These are phyloP conservation scores for Saccharomyces hybrid DNA, from an alignment of 1,139 yeast genomes.

Conservation along the genomic window DNA sequence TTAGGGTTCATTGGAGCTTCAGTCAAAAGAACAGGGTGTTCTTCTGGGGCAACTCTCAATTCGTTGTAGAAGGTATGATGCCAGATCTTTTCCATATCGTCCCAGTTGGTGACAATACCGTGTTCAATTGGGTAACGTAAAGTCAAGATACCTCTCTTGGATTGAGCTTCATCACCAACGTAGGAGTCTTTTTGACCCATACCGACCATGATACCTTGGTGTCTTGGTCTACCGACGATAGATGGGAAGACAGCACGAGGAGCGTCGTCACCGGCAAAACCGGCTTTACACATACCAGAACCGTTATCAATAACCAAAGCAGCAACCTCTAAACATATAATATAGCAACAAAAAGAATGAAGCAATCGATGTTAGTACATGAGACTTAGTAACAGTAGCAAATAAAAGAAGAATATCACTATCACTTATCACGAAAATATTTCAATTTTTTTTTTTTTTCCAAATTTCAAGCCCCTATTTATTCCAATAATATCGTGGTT, in stretches of 20 bases:
- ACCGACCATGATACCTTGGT: constrained; percentile 99
- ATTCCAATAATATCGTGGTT: neutral
- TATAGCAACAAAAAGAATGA: neutral
- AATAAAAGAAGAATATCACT: neutral
- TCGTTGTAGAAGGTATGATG: constrained; percentile 97
- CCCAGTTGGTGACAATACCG: constrained; percentile 99
- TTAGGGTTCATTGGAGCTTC: constrained; percentile 99
- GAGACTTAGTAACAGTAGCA: neutral
- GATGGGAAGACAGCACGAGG: constrained; percentile 99
- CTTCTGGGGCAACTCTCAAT: constrained; percentile 97
- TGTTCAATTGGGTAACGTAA: constrained; percentile 99
- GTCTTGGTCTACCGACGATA: constrained; percentile 99
- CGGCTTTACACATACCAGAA: constrained; percentile 99
- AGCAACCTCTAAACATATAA: constrained; percentile 29
- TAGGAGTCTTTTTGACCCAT: constrained; percentile 99
- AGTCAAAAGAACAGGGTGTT: constrained; percentile 94
- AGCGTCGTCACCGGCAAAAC: constrained; percentile 99
- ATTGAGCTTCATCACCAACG: constrained; percentile 99
- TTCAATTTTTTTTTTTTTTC: neutral
- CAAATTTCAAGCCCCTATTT: neutral
- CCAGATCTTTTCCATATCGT: constrained; percentile 99
- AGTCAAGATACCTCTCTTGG: constrained; percentile 99
- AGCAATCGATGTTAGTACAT: neutral
- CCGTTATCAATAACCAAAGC: constrained; percentile 92
- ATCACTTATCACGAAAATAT: neutral